phyloP scores from a whole-genome alignment of 139 green algal species.

The Chlorella vulgaris region DNA sequence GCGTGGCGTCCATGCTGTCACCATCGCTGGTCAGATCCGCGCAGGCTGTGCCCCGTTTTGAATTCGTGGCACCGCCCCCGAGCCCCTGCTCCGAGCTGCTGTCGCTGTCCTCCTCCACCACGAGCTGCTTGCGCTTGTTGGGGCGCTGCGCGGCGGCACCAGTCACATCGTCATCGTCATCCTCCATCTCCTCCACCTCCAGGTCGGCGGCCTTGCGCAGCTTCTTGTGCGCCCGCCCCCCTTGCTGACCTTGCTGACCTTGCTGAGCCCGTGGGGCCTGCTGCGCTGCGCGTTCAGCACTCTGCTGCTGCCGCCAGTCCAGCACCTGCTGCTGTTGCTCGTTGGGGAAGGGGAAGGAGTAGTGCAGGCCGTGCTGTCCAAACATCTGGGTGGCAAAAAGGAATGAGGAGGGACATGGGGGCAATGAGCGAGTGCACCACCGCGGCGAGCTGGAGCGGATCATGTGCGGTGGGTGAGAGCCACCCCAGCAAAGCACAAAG shows the following conservation, averaged over 20 bases:
- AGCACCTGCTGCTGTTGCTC: background rate
- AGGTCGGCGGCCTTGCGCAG: background rate
- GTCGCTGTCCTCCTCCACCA: background rate
- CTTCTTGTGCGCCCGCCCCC: background rate
- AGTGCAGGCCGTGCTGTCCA: background rate
- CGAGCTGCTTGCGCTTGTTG: conserved; percentile 2
- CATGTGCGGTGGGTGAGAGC: too few relatives aligned
- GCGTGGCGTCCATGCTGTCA: too few relatives aligned
- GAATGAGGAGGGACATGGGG: too few relatives aligned
- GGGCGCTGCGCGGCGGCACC: background rate
- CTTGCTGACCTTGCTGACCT: background rate
- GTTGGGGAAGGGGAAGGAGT: background rate
- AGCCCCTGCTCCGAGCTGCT: background rate
- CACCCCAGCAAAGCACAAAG: too few relatives aligned
- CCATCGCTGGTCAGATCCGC: background rate
- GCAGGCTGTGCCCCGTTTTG: background rate
- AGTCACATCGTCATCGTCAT: background rate
- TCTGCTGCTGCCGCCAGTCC: background rate
- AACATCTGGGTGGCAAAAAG: background rate
- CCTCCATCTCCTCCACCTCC: background rate
- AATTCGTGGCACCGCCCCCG: background rate
- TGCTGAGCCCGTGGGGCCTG: background rate
- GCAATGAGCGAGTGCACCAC: background rate
- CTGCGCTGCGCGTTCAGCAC: background rate
- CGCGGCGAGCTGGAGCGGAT: too few relatives aligned